Percentiles rank a stretch among this genome's conserved stretches.
Evolutionary conservation across 305 asterid species (phyloP).

Genomic region (Fraxinus sp.): DNA sequence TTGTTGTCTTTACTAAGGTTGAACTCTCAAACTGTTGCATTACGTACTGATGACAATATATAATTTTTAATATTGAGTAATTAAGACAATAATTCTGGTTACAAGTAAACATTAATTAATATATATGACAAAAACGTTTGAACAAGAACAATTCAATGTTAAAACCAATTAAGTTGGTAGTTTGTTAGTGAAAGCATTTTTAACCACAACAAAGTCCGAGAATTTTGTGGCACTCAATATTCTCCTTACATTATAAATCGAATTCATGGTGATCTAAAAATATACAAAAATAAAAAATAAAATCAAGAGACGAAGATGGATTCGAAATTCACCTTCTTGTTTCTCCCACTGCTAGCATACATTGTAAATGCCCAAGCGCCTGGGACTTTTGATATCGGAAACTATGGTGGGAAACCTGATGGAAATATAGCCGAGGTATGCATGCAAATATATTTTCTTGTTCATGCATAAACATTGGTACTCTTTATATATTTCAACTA

Average conservation of each 20-base stretch:
- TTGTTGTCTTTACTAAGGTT: too few species aligned
- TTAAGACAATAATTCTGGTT: not conserved
- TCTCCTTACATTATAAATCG: not conserved
- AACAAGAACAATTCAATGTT: not conserved
- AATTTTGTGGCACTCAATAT: not conserved
- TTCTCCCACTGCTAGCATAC: not conserved
- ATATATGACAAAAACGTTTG: not conserved
- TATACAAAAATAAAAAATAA: not conserved
- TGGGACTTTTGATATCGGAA: slow-evolving; percentile 14
- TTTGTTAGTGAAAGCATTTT: not conserved
- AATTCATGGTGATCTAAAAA: not conserved
- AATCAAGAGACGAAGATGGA: not conserved
- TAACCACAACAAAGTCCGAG: not conserved
- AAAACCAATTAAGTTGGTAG: not conserved
- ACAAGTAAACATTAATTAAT: not conserved
- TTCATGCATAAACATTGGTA: too few species aligned
- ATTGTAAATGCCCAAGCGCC: slow-evolving; percentile 3
- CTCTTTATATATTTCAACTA: too few species aligned
- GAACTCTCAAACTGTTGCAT: too few species aligned
- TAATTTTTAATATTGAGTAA: too few species aligned
- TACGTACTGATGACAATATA: too few species aligned
- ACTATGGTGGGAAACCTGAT: slow-evolving; percentile 21
- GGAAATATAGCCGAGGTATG: slow-evolving; percentile 21
- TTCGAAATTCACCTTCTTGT: not conserved
- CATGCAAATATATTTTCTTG: not conserved